Base-by-base conservation (phyloP, 352 stramenopile genomes). In the Pythium insidiosum region DNA sequence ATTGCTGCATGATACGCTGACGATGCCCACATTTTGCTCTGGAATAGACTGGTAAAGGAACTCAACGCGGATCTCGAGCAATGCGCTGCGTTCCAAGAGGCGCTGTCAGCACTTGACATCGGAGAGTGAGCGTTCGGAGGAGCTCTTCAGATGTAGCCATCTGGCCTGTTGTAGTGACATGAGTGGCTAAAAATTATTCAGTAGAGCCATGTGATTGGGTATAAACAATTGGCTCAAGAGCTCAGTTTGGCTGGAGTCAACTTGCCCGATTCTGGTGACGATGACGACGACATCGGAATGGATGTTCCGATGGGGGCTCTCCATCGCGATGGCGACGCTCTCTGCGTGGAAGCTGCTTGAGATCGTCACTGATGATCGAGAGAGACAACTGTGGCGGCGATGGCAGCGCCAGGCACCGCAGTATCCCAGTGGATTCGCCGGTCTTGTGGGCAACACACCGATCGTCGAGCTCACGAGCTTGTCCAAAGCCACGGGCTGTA, bases 401-500 rank as follows among this genome's bases (percentile, higher is more conserved):
- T 12, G 15, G 53, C 62, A 33, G 28, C 59, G 30, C 49, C 60
- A 50, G 22, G 20, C 30, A 47, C 57, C 25, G 15, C 11, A 21
- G 31, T 60, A 64, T 33, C 57, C 54, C 13, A 49, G 67, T 21
- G 77, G 73, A 18, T 96, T 97, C 43, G 72, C 88, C 29, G 84
- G 81, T 7, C 57, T 98, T 18, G 80, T 98, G 37, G 92, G 92
- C 29, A 88, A 96, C 50, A 98, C 95, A 19, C 92, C 92, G 12
- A 58, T 98, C 36, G 66, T 98, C 3, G 66, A 92, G 47, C 74
- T 98, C 29, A 62, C 66, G 13, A 92, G 73, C 46, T 53, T 98
- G n/a, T 97, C 88, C 7, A 71, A 83, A 33, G 74, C 88, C 21
- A 97, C 87, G 2, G 84, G 84, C 18, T 97, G 91, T 67, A 84